phyloP scores from a whole-genome alignment of 768 basidiomycete genomes.

The Chalciporus pseudorubinellus region DNA sequence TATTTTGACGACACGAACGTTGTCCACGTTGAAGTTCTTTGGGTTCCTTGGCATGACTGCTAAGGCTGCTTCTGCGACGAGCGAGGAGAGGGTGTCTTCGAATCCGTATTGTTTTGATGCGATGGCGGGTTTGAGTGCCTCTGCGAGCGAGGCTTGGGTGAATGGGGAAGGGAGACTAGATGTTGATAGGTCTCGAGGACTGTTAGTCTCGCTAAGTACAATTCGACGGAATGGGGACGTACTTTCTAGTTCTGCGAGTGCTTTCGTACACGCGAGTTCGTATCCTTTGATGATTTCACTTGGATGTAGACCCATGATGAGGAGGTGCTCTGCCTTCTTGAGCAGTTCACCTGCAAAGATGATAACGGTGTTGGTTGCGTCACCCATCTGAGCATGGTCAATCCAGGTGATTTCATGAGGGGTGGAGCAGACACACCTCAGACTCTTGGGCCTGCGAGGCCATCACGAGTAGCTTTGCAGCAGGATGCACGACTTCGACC shows the following conservation, averaged over 20 bases:
- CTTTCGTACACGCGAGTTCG: conserved; percentile 84
- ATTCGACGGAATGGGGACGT: conserved; percentile 41
- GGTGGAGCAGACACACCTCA: conserved; percentile 56
- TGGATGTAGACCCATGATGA: conserved; percentile 96
- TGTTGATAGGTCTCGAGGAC: conserved; percentile 59
- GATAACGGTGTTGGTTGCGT: conserved; percentile 92
- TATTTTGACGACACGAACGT: conserved; percentile 97
- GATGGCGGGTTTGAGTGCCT: conserved; percentile 86
- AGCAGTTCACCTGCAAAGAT: conserved; percentile 95
- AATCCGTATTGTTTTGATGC: conserved; percentile 97
- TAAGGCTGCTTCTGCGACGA: conserved; percentile 92
- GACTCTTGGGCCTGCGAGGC: conserved; percentile 94
- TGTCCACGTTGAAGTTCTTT: conserved; percentile 96
- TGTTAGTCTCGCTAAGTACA: conserved; percentile 13
- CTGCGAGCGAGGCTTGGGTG: conserved; percentile 62
- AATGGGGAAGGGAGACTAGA: conserved; percentile 69
- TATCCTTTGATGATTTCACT: conserved; percentile 95
- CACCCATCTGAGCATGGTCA: conserved; percentile 73
- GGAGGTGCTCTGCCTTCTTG: conserved; percentile 87
- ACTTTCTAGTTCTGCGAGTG: conserved; percentile 88
- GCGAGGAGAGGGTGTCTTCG: conserved; percentile 74
- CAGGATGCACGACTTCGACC: conserved; percentile 97
- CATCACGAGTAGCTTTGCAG: conserved; percentile 99
- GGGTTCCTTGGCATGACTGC: conserved; percentile 87
- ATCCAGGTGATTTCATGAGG: not conserved